Evolutionary conservation across 139 green algal species (phyloP).

Genomic region (Chloropicon primus): DNA sequence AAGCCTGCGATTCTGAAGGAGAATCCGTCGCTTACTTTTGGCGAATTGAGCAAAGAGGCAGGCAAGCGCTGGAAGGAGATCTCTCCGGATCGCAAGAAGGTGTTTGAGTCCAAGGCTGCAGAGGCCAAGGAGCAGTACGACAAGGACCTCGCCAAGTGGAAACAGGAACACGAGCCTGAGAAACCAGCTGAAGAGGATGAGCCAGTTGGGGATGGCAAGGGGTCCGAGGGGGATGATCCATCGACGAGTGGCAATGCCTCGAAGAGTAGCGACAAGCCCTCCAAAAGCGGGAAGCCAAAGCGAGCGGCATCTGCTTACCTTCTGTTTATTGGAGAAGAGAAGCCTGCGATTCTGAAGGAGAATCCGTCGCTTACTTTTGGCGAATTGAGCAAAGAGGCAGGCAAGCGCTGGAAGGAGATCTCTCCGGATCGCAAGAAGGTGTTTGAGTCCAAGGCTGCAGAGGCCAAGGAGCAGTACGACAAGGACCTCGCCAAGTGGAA

Average conservation of each 20-base stretch:
- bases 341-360: background rate
- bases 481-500: background rate
- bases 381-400: background rate
- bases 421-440: background rate
- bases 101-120: background rate
- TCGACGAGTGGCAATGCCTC: background rate
- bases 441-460: background rate
- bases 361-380: background rate
- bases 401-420: background rate
- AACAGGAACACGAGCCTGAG: background rate
- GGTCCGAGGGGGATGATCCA: too few species aligned
- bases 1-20: background rate
- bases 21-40: background rate
- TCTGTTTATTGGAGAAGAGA: background rate
- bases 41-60: background rate
- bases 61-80: background rate
- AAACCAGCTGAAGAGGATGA: too few species aligned
- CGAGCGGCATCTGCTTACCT: background rate
- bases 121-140: background rate
- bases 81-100: background rate
- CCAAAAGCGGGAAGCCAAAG: background rate
- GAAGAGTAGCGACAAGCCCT: too few species aligned
- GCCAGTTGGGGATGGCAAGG: too few species aligned
- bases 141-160: background rate
- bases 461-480: background rate